Evolutionary conservation across 75 land plant species (phyloP).

Genomic region (Sequoia sempervirens): DNA sequence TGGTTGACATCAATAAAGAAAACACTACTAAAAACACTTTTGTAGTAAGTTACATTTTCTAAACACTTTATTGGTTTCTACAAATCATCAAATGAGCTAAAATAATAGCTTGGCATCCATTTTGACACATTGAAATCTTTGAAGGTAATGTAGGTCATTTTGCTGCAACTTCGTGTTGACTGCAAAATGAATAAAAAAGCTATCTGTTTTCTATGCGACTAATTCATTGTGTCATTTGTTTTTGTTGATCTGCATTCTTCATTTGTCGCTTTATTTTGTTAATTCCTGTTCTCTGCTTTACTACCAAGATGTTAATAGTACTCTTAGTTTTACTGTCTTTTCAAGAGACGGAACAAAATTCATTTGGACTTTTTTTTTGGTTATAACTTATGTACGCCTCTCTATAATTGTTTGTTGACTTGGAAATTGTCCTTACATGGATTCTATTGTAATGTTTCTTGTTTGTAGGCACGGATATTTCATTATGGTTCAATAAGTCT

Average conservation of each 20-base stretch:
- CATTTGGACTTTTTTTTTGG: neutral
- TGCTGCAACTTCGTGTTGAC: no score
- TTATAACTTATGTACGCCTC: neutral
- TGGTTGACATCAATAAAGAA: no score
- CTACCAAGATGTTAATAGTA: neutral
- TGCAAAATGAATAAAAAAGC: no score
- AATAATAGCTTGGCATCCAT: no score
- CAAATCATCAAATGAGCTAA: no score
- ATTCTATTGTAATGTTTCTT: neutral
- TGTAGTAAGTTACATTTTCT: no score
- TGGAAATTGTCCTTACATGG: neutral
- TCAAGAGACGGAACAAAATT: neutral
- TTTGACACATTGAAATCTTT: no score
- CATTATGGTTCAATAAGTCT: conserved; percentile 61
- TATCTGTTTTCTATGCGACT: no score
- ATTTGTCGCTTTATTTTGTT: neutral
- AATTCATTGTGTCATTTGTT: no score
- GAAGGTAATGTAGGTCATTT: no score
- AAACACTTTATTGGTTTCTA: no score
- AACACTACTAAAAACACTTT: no score
- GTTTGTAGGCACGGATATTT: conserved; percentile 27
- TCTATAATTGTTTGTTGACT: neutral
- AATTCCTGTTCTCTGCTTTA: neutral
- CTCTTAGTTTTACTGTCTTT: neutral
- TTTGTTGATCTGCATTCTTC: neutral